Evolutionary conservation across 768 basidiomycete species (phyloP).

Genomic region (Trametes cubensis): DNA sequence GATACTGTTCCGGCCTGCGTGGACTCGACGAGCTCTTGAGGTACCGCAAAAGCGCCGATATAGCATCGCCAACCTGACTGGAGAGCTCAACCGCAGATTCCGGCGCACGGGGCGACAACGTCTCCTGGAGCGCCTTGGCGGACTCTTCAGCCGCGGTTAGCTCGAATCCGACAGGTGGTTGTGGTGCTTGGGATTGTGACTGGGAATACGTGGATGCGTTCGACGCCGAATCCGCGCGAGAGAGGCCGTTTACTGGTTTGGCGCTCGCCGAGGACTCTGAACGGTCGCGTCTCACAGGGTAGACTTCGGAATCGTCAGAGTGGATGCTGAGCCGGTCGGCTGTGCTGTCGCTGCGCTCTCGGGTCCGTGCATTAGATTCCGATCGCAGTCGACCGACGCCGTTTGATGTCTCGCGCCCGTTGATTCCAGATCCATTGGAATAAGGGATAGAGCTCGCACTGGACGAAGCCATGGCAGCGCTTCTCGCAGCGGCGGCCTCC

Average conservation of each 20-base stretch:
- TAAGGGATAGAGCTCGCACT: conserved; percentile 6
- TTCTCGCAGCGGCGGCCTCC: neutral
- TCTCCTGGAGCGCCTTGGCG: conserved; percentile 65
- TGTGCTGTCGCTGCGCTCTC: conserved; percentile 35
- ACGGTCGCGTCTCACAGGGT: conserved; percentile 45
- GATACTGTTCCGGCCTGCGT: conserved; percentile 57
- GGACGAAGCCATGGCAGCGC: neutral
- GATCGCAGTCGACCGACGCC: conserved; percentile 31
- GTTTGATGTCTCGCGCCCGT: conserved; percentile 12
- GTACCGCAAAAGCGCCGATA: conserved; percentile 64
- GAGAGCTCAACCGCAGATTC: conserved; percentile 65
- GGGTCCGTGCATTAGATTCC: conserved; percentile 38
- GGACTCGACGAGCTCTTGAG: conserved; percentile 50
- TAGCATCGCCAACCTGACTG: conserved; percentile 57
- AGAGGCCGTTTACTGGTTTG: conserved; percentile 19
- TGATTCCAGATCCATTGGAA: conserved; percentile 11
- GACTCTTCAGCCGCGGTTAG: conserved; percentile 68
- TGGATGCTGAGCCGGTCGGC: conserved; percentile 62
- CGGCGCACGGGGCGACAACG: conserved; percentile 58
- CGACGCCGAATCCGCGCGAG: neutral
- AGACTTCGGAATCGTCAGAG: conserved; percentile 80
- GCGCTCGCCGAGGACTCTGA: conserved; percentile 24
- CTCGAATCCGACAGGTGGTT: conserved; percentile 6
- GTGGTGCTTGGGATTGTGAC: conserved; percentile 15
- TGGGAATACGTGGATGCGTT: conserved; percentile 2